phyloP scores from a whole-genome alignment of 805 yeast genomes.

The Metschnikowia kofuensis region DNA sequence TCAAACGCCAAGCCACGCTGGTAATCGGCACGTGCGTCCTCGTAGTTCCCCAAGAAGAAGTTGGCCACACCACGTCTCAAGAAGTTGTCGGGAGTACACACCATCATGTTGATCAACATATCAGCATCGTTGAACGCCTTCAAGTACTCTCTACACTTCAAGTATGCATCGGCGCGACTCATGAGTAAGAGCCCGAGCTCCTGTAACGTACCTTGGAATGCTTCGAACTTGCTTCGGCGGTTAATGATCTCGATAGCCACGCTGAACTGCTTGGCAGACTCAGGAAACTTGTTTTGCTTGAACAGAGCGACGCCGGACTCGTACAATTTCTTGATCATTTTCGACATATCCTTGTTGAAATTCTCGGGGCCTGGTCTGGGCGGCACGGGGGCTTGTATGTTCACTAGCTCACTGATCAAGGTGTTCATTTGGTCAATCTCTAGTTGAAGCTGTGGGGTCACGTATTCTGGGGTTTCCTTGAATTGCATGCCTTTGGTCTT shows the following conservation, averaged over 20 bases:
- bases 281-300: slow-evolving; percentile 51
- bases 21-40: slow-evolving; percentile 60
- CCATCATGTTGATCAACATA: slow-evolving; percentile 55
- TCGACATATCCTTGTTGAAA: slow-evolving; percentile 53
- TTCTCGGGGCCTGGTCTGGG: slow-evolving; percentile 52
- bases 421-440: slow-evolving; percentile 45
- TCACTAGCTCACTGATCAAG: slow-evolving; percentile 36
- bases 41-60: slow-evolving; percentile 58
- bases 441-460: slow-evolving; percentile 29
- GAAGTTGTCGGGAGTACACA: slow-evolving; percentile 65
- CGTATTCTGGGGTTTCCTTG: slow-evolving; percentile 5
- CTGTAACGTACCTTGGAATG: slow-evolving; percentile 68
- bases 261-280: slow-evolving; percentile 60
- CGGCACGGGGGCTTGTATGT: slow-evolving; percentile 48
- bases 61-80: slow-evolving; percentile 67
- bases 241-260: slow-evolving; percentile 66
- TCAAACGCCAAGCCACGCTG: slow-evolving; percentile 72
- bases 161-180: slow-evolving; percentile 68
- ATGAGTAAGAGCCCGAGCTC: slow-evolving; percentile 64
- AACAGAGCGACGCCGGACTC: slow-evolving; percentile 60
- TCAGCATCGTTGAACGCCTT: slow-evolving; percentile 72
- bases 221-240: slow-evolving; percentile 70
- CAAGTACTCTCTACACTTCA: slow-evolving; percentile 51
- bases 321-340: slow-evolving; percentile 62
- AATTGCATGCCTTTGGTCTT: slow-evolving; percentile 17